Conservation (phyloP, 148 eudicot genomes). For the Vaccinium darrowii region DNA sequence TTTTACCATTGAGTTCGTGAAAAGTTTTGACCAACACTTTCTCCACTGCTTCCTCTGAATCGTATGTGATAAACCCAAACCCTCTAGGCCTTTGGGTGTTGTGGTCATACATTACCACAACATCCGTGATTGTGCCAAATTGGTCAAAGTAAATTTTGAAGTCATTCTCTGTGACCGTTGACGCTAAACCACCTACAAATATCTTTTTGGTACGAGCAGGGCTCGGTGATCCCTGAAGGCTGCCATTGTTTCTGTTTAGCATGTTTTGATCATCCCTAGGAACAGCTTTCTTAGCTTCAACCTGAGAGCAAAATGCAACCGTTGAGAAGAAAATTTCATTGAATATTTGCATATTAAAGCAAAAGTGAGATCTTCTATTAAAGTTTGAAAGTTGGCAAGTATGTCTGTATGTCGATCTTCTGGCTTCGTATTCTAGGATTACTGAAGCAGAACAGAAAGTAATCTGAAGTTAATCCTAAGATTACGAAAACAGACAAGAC, state of each 20-base stretch:
- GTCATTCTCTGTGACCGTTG: slow-evolving; percentile 83
- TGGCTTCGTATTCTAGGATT: not conserved
- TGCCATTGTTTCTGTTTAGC: slow-evolving; percentile 50
- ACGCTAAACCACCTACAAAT: slow-evolving; percentile 93
- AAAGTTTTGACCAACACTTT: slow-evolving; percentile 47
- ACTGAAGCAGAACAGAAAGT: not conserved
- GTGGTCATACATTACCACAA: slow-evolving; percentile 97
- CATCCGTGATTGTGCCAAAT: slow-evolving; percentile 87
- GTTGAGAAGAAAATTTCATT: not conserved
- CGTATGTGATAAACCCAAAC: slow-evolving; percentile 89
- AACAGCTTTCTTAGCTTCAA: slow-evolving; percentile 97
- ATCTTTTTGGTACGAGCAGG: slow-evolving; percentile 82
- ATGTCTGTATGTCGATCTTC: not conserved
- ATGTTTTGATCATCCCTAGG: slow-evolving; percentile 83
- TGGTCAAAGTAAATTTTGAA: slow-evolving; percentile 87
- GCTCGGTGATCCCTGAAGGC: slow-evolving; percentile 66
- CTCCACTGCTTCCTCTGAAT: slow-evolving; percentile 92
- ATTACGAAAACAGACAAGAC: not conserved
- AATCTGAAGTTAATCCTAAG: not conserved
- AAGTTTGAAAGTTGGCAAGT: not conserved
- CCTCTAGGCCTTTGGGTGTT: slow-evolving; percentile 97
- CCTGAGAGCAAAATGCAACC: slow-evolving; percentile 38
- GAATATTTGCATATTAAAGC: not conserved
- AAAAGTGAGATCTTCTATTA: not conserved
- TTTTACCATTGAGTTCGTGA: no score